Conservation (phyloP, 2,329 filamentous ascomycete species). For the Nemania bipapillata region DNA sequence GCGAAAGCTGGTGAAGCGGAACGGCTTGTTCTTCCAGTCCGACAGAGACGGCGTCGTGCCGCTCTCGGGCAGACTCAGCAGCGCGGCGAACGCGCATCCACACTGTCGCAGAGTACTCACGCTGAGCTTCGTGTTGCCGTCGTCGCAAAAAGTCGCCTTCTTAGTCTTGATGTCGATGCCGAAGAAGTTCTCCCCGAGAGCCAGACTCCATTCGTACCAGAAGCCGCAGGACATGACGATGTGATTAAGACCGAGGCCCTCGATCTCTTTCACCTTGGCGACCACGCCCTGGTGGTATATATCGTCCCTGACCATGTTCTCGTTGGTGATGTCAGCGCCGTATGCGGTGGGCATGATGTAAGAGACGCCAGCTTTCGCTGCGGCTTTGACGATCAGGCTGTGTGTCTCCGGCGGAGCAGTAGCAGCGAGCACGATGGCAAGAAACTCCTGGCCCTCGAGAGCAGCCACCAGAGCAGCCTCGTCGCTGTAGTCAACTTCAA, state of each 20-base stretch:
- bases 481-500: constrained; percentile 55
- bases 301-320: constrained; percentile 50
- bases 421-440: constrained; percentile 64
- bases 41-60: constrained; percentile 55
- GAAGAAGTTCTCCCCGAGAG: constrained; percentile 52
- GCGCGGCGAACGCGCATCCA: constrained; percentile 61
- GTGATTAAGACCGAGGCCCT: constrained; percentile 45
- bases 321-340: constrained; percentile 53
- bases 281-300: constrained; percentile 8
- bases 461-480: constrained; percentile 58
- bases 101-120: constrained; percentile 69
- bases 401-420: constrained; percentile 59
- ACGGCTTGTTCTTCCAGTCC: constrained; percentile 57
- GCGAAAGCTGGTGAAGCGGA: constrained; percentile 66
- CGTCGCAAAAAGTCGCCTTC: constrained; percentile 59
- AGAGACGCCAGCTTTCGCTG: constrained; percentile 63
- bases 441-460: constrained; percentile 64
- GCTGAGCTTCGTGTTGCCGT: constrained; percentile 65
- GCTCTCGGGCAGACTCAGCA: constrained; percentile 59
- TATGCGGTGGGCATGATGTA: constrained; percentile 67
- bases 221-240: constrained; percentile 58
- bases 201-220: constrained; percentile 65
- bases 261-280: constrained; percentile 18
- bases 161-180: constrained; percentile 61
- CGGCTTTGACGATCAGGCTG: constrained; percentile 62